These are phyloP conservation scores for Cucurbita ficifolia DNA, from an alignment of 306 rosid genomes.

Conservation along the genomic window DNA sequence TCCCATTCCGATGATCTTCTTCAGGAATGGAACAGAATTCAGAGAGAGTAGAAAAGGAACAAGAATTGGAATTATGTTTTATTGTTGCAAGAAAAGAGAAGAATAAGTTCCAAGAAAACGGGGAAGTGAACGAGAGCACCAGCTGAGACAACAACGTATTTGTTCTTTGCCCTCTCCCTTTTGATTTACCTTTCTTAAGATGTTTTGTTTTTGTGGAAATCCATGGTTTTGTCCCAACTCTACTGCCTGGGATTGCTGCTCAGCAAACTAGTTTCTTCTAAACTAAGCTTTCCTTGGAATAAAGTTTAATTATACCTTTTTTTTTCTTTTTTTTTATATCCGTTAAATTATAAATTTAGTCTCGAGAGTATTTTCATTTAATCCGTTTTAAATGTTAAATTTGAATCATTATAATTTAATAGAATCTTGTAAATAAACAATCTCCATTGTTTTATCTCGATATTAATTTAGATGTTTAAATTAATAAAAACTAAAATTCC, in stretches of 20 bases:
- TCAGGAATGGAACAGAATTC: conserved; percentile 17
- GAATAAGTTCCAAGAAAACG: conserved; percentile 38
- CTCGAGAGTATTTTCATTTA: too few species aligned
- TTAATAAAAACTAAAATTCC: too few species aligned
- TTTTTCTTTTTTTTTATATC: too few species aligned
- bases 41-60: conserved; percentile 11
- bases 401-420: too few species aligned
- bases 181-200: conserved; percentile 2
- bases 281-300: background rate
- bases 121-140: conserved; percentile 30
- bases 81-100: conserved; percentile 17
- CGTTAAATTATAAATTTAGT: too few species aligned
- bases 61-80: background rate
- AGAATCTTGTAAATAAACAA: too few species aligned
- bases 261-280: background rate
- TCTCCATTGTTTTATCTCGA: too few species aligned
- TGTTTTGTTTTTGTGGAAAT: conserved; percentile 4
- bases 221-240: conserved; percentile 5
- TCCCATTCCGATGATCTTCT: conserved; percentile 32
- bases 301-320: background rate
- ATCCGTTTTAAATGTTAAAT: too few species aligned
- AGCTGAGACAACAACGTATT: conserved; percentile 33
- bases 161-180: conserved; percentile 36
- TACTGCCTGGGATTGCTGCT: background rate
- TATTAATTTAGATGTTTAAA: too few species aligned